Base-by-base conservation (phyloP, 2,329 filamentous ascomycete genomes). In the Lithohypha guttulata region DNA sequence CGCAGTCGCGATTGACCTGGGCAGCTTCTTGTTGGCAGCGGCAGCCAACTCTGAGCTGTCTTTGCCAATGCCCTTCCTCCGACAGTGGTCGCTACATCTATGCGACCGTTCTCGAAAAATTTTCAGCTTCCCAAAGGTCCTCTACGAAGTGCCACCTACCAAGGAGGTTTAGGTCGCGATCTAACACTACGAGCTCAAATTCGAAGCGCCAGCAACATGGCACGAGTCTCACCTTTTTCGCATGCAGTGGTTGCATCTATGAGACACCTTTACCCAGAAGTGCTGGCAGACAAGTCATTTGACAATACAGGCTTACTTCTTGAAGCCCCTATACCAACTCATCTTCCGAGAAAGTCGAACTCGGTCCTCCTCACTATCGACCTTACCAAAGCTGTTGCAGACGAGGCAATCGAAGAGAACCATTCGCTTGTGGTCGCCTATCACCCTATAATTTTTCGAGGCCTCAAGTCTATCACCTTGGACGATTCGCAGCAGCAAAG, bases 401-500 rank as follows among this genome's bases (percentile, higher is more conserved):
- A 93, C 45, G 91, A 98, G 62, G 91, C 91, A 35, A 85, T 98
- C 44, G 63, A 70, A 22, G 73, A 81, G 43, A 74, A 76, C 26
- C 83, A 77, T 45, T 84, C 81, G 6, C 75, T 93, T 44, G 76
- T 98, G 38, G 71, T 98, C 41, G 81, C 85, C 54, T 98, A 98
- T 60, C 91, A 98, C 62, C 91, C 91, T 15, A 91, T 96, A 58
- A 96, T 98, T 57, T 98, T 98, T 69, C 78, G 83, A 34, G 83
- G 83, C 38, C 71, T 98, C 51, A 98, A 95, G 63, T 81, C 84
- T 48, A 68, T 98, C 56, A 93, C 84, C 22, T 73, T 86, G 33
- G 71, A 72, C 45, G 83, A 98, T 56, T 74, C 84, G 7, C 91
- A 96, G 59, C 91, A 98, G 58, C 73, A 79, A 29, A 84, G 84